phyloP scores from a whole-genome alignment of 257 asterid species.

The Paraleonurus japonicus region DNA sequence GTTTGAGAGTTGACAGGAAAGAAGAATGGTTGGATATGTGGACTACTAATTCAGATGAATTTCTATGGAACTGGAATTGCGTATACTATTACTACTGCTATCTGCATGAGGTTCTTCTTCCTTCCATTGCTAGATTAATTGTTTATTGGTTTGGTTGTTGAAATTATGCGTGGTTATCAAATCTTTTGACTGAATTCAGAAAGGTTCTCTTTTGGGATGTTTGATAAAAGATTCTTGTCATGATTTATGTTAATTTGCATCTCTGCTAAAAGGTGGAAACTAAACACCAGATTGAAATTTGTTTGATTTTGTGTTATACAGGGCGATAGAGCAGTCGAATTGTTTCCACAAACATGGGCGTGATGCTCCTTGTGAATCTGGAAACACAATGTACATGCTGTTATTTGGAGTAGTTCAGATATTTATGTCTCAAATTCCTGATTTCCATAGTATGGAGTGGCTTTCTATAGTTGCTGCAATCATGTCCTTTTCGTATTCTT shows the following conservation, averaged over 20 bases:
- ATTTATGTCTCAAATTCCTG: slow-evolving; percentile 81
- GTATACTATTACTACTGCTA: slow-evolving; percentile 69
- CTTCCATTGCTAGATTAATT: neutral
- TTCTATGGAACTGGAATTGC: slow-evolving; percentile 69
- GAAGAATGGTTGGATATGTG: slow-evolving; percentile 62
- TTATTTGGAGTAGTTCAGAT: slow-evolving; percentile 65
- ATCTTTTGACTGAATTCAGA: neutral
- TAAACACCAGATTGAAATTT: neutral
- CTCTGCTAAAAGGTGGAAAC: neutral
- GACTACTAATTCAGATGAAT: slow-evolving; percentile 54
- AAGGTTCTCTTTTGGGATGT: neutral
- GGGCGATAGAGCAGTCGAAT: slow-evolving; percentile 71
- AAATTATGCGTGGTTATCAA: neutral
- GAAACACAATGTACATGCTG: slow-evolving; percentile 50
- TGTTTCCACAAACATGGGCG: slow-evolving; percentile 63
- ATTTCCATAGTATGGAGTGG: slow-evolving; percentile 78
- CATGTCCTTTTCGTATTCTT: slow-evolving; percentile 85
- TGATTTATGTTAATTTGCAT: slow-evolving; percentile 1
- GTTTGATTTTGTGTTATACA: slow-evolving; percentile 25
- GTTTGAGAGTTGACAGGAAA: slow-evolving; percentile 40
- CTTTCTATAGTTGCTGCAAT: slow-evolving; percentile 74
- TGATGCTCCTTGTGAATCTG: slow-evolving; percentile 52
- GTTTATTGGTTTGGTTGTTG: neutral
- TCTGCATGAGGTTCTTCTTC: slow-evolving; percentile 60
- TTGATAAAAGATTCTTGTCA: neutral